These are phyloP conservation scores for Cutaneotrichosporon spelunceum DNA, from an alignment of 1,284 basidiomycete genomes.

Conservation along the genomic window DNA sequence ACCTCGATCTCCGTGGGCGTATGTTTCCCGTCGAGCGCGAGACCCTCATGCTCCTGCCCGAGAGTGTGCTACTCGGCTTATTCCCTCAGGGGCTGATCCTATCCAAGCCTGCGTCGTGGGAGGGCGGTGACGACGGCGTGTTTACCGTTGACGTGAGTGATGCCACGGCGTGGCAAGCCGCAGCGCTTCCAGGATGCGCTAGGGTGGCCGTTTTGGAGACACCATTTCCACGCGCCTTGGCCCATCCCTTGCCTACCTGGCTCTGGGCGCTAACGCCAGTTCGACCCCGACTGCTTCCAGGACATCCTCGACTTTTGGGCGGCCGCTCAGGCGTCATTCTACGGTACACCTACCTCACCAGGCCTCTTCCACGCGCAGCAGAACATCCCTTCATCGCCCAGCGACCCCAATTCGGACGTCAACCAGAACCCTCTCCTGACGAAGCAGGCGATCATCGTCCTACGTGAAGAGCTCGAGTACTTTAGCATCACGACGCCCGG, in stretches of 20 bases:
- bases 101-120: slow-evolving; percentile 67
- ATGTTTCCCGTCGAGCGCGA: slow-evolving; percentile 96
- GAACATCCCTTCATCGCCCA: slow-evolving; percentile 60
- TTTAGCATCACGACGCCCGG: slow-evolving; percentile 70
- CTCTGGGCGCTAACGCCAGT: slow-evolving; percentile 57
- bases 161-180: no score
- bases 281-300: slow-evolving; percentile 93
- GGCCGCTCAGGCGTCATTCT: slow-evolving; percentile 82
- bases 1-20: slow-evolving; percentile 85
- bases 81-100: slow-evolving; percentile 97
- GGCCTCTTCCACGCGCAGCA: slow-evolving; percentile 78
- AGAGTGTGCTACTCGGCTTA: slow-evolving; percentile 91
- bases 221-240: no score
- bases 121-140: slow-evolving; percentile 87
- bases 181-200: no score
- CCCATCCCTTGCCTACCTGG: background rate
- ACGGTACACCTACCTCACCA: slow-evolving; percentile 72
- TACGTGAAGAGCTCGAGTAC: slow-evolving; percentile 97
- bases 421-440: slow-evolving; percentile 82
- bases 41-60: slow-evolving; percentile 96
- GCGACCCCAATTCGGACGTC: slow-evolving; percentile 36
- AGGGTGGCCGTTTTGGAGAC: no score
- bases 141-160: slow-evolving; percentile 91
- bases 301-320: slow-evolving; percentile 91
- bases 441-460: slow-evolving; percentile 97